A percentile compares a stretch with the other conserved stretches of the same genome.
These are phyloP conservation scores for Gynandropsis gynandra DNA, from an alignment of 345 rosid genomes.

Conservation along the genomic window DNA sequence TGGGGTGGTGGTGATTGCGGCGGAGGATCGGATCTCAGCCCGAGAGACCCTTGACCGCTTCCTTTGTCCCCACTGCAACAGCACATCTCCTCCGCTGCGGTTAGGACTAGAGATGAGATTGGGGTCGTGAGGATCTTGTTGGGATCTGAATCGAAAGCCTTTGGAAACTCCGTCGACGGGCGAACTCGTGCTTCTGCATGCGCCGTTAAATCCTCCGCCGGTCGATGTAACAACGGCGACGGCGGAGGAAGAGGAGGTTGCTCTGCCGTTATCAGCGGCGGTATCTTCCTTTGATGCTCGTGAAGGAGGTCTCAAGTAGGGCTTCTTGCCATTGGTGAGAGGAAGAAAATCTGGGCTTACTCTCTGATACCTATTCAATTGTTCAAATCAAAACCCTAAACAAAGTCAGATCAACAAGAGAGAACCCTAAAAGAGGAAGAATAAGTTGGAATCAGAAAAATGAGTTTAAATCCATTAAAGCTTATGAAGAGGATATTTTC, in stretches of 20 bases:
- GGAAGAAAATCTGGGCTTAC: conserved; percentile 52
- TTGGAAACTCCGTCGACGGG: conserved; percentile 21
- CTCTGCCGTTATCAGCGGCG: conserved; percentile 5
- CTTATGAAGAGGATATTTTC: neutral
- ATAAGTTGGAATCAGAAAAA: conserved; percentile 4
- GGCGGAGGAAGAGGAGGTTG: conserved; percentile 13
- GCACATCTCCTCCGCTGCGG: conserved; percentile 38
- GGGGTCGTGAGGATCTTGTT: conserved; percentile 5
- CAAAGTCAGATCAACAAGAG: conserved; percentile 8
- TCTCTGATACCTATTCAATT: conserved; percentile 48
- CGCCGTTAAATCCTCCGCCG: conserved; percentile 30
- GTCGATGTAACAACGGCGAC: too few species aligned
- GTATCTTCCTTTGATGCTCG: conserved; percentile 23
- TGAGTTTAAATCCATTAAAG: neutral
- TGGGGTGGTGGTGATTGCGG: conserved; percentile 24
- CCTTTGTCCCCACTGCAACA: conserved; percentile 67
- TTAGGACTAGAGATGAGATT: conserved; percentile 19
- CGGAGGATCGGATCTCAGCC: conserved; percentile 36
- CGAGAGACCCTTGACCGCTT: conserved; percentile 52
- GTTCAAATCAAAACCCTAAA: neutral
- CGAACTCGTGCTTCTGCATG: conserved; percentile 17
- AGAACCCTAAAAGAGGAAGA: neutral
- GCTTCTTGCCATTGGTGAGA: conserved; percentile 37
- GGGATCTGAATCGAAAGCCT: conserved; percentile 27
- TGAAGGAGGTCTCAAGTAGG: conserved; percentile 32